Percentiles rank a stretch among this genome's conserved stretches.
phyloP scores from a whole-genome alignment of 768 basidiomycete species.

The Pleurotus cornucopiae region DNA sequence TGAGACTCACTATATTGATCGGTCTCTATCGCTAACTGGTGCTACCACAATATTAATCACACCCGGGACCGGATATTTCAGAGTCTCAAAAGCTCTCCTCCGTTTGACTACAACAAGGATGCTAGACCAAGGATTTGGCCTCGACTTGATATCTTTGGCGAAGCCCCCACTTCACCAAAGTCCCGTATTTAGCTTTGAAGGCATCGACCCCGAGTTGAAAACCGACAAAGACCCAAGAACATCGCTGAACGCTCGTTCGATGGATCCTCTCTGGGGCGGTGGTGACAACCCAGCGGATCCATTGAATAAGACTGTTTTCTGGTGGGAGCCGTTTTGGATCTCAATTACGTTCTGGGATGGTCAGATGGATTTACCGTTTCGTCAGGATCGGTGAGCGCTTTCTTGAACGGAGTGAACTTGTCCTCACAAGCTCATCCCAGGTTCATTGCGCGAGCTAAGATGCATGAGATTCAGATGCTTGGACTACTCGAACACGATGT shows the following conservation, averaged over 20 bases:
- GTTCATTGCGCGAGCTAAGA: slow-evolving; percentile 91
- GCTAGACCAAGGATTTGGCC: slow-evolving; percentile 87
- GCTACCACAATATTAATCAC: slow-evolving; percentile 80
- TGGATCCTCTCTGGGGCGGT: slow-evolving; percentile 76
- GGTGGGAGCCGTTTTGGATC: slow-evolving; percentile 92
- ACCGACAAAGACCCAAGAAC: slow-evolving; percentile 43
- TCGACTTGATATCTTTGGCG: slow-evolving; percentile 84
- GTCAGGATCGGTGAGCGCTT: slow-evolving; percentile 60
- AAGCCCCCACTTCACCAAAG: slow-evolving; percentile 92
- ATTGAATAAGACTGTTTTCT: slow-evolving; percentile 53
- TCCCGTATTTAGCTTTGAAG: slow-evolving; percentile 87
- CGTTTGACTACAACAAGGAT: slow-evolving; percentile 90
- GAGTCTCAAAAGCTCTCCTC: slow-evolving; percentile 85
- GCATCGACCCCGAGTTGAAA: slow-evolving; percentile 50
- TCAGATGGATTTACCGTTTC: slow-evolving; percentile 81
- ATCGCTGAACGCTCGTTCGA: slow-evolving; percentile 32
- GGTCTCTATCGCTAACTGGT: slow-evolving; percentile 88
- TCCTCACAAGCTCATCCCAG: slow-evolving; percentile 32
- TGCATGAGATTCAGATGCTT: slow-evolving; percentile 96
- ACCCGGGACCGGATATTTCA: slow-evolving; percentile 91
- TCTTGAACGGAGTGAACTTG: slow-evolving; percentile 1
- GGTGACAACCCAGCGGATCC: slow-evolving; percentile 33
- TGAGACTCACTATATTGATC: slow-evolving; percentile 93
- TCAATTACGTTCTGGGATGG: slow-evolving; percentile 82
- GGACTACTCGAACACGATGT: slow-evolving; percentile 90